Base-by-base conservation (phyloP, 169 alveolate genomes). In the Plasmodium vivax region DNA sequence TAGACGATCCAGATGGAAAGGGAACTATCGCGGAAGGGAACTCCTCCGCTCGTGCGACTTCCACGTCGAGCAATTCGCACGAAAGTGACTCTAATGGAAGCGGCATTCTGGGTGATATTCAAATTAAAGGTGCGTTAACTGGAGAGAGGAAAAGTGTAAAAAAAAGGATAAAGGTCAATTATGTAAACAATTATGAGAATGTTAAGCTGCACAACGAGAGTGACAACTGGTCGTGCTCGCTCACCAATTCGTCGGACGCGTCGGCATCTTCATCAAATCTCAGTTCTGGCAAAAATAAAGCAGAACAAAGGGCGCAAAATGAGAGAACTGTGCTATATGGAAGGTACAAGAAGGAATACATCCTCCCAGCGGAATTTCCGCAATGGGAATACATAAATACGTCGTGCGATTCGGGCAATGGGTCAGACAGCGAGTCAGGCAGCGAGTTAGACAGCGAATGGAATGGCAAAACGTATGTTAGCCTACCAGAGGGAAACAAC, bases 381-480 rank as follows among this genome's bases (percentile, higher is more conserved):
- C 51, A 87, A 6, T 54, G 73, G 77, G 94, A 71, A 23, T 71
- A 84, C 45, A 36, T 87, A 77, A 62, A 87, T 75, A 87, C 82
- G 0, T 80, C 85, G n/a, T 87, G 75, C 74, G 84, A 80, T 41
- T 88, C 82, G 71, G 83, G 72, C 19, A 88, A 51, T 30, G 90
- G 58, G 23, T 88, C 94, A 51, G 62, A 51, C 27, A 51, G 83
- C 74, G 84, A 56, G 43, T 88, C 82, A 47, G 83, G 72, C 19
- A 88, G 71, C 16, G 90, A 77, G 23, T 88, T 91, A 51, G 62
- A 51, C 27, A 51, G 83, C 74, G 84, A 80, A 62, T 88, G 74
- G 82, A 82, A 80, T 62, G 80, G 71, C 36, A 74, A 77, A n/a
- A 68, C 83, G 9, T 79, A 75, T 23, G 19, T 41, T 3, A 23